Evolutionary conservation across 257 asterid species (phyloP), one percentile per base, ranked within the genome.

Genomic region (Rehmannia glutinosa): DNA sequence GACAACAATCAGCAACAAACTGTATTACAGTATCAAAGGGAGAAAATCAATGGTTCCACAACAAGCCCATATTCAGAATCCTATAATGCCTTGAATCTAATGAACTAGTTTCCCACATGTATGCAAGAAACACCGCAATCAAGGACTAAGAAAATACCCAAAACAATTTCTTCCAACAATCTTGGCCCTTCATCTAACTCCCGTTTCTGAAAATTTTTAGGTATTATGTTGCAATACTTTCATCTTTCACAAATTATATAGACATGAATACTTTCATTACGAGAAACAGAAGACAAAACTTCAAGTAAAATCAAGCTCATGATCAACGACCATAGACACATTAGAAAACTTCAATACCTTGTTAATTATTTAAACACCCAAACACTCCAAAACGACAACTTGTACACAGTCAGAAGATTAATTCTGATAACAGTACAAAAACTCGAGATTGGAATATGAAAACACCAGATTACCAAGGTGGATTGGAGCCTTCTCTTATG

Each of bases 401-500:
- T 54, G 66, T 61, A 33, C 53, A 64, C 67, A 43, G 54, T 62
- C 68, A 62, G 66, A 62, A 42, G n/a, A 67, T 20, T 19, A 52
- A 57, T 59, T 68, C 65, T 52, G 53, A 46, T 62, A 39, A n/a
- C 54, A 20, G 38, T 56, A 62, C 32, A 69, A 24, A 57, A 36
- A 75, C 51, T 63, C 15, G 16, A 71, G 45, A 71, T 16, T 17
- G 17, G 54, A 54, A 30, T 25, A 47, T 28, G 32, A 3, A 47
- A 58, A 33, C 20, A 54, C 52, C 41, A 39, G 7, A 77, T 83
- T 79, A 87, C 90, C 89, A 84, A 51, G 92, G 91, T 62, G 93
- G 86, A 73, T 82, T 80, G 9, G 93, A 81, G 56, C 85, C 87
- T 65, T 83, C 95, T 53, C 74, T 73, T 11, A 81, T 78, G 54